A percentile compares a stretch with the other conserved stretches of the same genome.
Conservation (phyloP, 495 filamentous ascomycete species). For the Talaromyces nanjingensis region DNA sequence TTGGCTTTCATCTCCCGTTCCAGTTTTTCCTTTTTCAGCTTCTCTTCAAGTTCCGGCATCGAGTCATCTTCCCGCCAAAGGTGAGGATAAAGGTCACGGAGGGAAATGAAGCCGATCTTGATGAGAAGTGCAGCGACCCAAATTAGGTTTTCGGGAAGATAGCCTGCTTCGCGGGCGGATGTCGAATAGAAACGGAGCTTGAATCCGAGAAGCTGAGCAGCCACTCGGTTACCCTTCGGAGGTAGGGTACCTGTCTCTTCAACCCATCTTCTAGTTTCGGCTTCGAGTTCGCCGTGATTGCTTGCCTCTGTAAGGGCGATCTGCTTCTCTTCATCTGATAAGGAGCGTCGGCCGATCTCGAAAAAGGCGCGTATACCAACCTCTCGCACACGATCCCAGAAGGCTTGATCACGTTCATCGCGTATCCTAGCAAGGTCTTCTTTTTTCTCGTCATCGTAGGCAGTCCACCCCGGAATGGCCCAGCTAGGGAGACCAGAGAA, state of each 20-base stretch:
- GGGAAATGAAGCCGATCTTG: slow-evolving; percentile 95
- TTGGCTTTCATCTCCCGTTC: slow-evolving; percentile 63
- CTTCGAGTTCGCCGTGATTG: slow-evolving; percentile 31
- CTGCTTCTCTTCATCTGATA: slow-evolving; percentile 42
- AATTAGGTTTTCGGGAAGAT: slow-evolving; percentile 82
- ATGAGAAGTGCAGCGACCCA: slow-evolving; percentile 87
- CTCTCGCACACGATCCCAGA: slow-evolving; percentile 75
- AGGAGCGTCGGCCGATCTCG: slow-evolving; percentile 61
- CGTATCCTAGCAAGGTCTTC: slow-evolving; percentile 38
- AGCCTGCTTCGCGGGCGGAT: slow-evolving; percentile 60
- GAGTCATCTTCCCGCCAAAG: slow-evolving; percentile 77
- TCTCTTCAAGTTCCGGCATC: slow-evolving; percentile 63
- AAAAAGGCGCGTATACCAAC: slow-evolving; percentile 80
- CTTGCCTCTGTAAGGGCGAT: slow-evolving; percentile 36
- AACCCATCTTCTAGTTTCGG: slow-evolving; percentile 62
- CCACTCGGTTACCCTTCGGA: slow-evolving; percentile 78
- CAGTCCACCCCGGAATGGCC: slow-evolving; percentile 65
- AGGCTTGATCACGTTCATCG: slow-evolving; percentile 59
- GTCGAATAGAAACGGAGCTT: slow-evolving; percentile 93
- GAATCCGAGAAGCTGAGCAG: slow-evolving; percentile 93
- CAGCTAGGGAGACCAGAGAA: slow-evolving; percentile 64
- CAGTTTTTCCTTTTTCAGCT: slow-evolving; percentile 68
- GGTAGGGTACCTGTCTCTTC: slow-evolving; percentile 71
- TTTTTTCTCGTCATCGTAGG: slow-evolving; percentile 62
- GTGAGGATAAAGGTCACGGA: slow-evolving; percentile 87